Percentiles rank a stretch among this genome's conserved stretches.
These are phyloP conservation scores for Coelastrella sp. DNA, from an alignment of 139 green algal species.

Conservation along the genomic window DNA sequence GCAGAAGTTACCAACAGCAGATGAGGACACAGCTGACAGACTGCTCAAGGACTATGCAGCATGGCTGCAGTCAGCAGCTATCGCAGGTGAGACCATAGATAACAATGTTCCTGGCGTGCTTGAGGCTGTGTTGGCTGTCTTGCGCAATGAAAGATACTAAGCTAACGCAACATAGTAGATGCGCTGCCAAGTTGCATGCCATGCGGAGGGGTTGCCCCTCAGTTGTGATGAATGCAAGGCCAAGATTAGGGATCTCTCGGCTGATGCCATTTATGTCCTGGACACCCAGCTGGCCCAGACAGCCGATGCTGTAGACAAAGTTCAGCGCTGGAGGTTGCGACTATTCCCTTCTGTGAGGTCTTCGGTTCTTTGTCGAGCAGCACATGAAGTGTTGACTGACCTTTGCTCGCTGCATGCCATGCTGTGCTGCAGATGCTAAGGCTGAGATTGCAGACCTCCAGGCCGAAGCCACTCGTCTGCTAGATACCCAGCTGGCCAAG, in stretches of 20 bases:
- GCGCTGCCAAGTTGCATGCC: not conserved
- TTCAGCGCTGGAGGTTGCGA: not conserved
- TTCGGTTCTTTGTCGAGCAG: not conserved
- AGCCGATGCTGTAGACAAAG: conserved; percentile 56
- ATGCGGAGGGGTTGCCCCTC: not conserved
- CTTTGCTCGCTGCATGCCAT: not conserved
- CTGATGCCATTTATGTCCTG: conserved; percentile 57
- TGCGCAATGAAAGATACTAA: too few relatives aligned
- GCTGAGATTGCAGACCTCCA: conserved; percentile 31
- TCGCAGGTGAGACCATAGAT: conserved; percentile 33
- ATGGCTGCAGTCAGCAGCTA: conserved; percentile 52
- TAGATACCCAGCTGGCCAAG: conserved; percentile 75
- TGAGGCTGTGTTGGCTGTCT: too few relatives aligned
- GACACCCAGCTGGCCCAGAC: conserved; percentile 72
- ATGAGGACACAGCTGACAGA: conserved; percentile 44
- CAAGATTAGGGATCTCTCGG: conserved; percentile 19
- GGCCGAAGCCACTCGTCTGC: conserved; percentile 54
- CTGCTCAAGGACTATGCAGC: conserved; percentile 48
- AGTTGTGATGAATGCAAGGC: conserved; percentile 12
- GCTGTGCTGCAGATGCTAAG: conserved; percentile 14
- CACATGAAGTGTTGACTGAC: not conserved
- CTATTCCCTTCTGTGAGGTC: too few relatives aligned
- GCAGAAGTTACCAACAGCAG: conserved; percentile 28
- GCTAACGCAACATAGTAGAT: too few relatives aligned
- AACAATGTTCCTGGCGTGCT: not conserved